Evolutionary conservation across 441 rosid genomes (phyloP), one percentile per base, ranked within the genome.

Genomic region (Viola pubescens): DNA sequence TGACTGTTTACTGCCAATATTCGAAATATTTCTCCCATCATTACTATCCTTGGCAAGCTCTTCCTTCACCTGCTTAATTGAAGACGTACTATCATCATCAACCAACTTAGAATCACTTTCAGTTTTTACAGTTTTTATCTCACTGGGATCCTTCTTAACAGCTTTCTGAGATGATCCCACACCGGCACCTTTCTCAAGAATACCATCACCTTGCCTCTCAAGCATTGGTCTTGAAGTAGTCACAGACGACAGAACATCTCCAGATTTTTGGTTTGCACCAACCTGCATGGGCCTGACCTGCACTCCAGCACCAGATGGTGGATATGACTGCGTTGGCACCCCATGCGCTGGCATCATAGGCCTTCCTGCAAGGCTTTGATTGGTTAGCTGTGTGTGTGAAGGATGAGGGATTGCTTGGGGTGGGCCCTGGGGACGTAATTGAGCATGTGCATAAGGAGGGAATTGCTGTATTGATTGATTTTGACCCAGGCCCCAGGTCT

Each of bases 391-490:
- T 67, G 81, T 52, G 58, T 67, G 73, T 11, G 77, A 51, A 47
- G 73, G 76, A 37, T 62, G 79, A 48, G 68, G 85, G 38, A 67
- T 48, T 55, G 71, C 66, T 55, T 62, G 79, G 48, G 64, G 63
- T 43, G 66, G 75, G 48, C 70, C 83, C 58, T 66, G 82, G 12
- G 84, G 83, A n/a, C 54, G 76, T 46, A 73, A 59, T 37, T 76
- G 86, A 56, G 83, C 43, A 56, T 75, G 86, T 60, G 71, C 55
- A 42, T 75, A 80, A 63, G 51, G 64, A 56, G 73, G 80, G 61
- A 8, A 9, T 43, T 77, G 88, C 62, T 75, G 83, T 26, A 56
- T 19, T 59, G 63, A 54, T 54, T 75, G 84, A 73, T 65, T 70
- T 63, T 78, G 85, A 71, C 56, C 61, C 52, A 70, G 58, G 37